A percentile compares a stretch with the other conserved stretches of the same genome.
These are phyloP conservation scores for Saturnispora bothae DNA, from an alignment of 805 yeast species.

Conservation along the genomic window DNA sequence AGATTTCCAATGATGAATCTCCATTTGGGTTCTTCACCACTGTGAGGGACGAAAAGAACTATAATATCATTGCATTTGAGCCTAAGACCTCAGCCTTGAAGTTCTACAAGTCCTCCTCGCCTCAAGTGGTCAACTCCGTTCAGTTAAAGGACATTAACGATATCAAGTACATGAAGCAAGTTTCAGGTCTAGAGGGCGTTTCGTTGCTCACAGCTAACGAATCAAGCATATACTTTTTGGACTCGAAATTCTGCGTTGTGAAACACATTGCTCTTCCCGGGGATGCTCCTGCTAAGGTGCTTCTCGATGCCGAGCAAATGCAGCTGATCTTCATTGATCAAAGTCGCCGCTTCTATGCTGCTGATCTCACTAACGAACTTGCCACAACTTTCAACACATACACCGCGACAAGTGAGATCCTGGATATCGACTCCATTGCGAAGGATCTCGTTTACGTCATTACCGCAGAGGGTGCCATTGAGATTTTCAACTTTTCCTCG, in stretches of 20 bases:
- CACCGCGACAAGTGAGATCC: constrained; percentile 20
- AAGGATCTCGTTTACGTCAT: constrained; percentile 6
- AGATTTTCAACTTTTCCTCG: constrained; percentile 16
- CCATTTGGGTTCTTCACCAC: constrained; percentile 20
- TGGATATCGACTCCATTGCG: constrained; percentile 2
- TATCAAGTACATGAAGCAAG: constrained; percentile 1
- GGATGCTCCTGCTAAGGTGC: neutral
- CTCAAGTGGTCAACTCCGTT: constrained; percentile 14
- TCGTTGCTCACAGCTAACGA: constrained; percentile 9
- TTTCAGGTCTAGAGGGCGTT: too few species aligned
- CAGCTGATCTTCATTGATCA: constrained; percentile 2
- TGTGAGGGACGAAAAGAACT: neutral
- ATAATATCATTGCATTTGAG: constrained; percentile 24
- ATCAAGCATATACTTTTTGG: constrained; percentile 5
- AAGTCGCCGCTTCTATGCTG: constrained; percentile 12
- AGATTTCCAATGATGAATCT: constrained; percentile 26
- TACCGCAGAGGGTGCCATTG: constrained; percentile 14
- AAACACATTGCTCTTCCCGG: constrained; percentile 12
- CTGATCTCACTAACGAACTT: constrained; percentile 19
- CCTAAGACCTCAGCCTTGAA: constrained; percentile 16
- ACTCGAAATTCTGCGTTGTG: constrained; percentile 4
- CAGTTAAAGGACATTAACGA: constrained; percentile 15
- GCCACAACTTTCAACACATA: constrained; percentile 20
- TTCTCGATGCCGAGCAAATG: neutral
- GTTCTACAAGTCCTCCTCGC: constrained; percentile 19